Conservation (phyloP, 2,329 filamentous ascomycete species). For the Colletotrichum lini region DNA sequence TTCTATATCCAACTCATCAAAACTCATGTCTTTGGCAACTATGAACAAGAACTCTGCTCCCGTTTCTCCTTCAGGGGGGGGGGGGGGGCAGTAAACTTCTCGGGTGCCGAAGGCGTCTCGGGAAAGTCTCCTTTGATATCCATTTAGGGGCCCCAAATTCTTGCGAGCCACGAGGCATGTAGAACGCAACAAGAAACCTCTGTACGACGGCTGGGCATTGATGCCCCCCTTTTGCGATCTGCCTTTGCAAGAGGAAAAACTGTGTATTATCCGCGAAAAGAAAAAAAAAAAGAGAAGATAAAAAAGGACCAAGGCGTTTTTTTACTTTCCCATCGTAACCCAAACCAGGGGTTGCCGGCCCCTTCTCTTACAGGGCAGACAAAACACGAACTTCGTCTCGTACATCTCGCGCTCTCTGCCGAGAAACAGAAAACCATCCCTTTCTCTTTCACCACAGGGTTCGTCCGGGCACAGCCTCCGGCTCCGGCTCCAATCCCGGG, state of each 20-base stretch:
- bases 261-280: not conserved
- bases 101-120: too few species aligned
- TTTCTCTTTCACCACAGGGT: not conserved
- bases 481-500: not conserved
- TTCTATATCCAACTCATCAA: too few species aligned
- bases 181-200: not conserved
- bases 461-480: not conserved
- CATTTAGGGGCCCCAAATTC: too few species aligned
- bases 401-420: not conserved
- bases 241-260: not conserved
- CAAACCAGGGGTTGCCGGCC: not conserved
- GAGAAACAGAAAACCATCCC: too few species aligned
- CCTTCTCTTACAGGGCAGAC: not conserved
- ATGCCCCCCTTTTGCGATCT: not conserved
- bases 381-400: not conserved
- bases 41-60: too few species aligned
- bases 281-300: not conserved
- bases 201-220: not conserved
- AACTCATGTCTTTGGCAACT: too few species aligned
- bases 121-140: too few species aligned
- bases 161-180: too few species aligned
- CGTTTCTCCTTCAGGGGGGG: too few species aligned
- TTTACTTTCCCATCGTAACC: not conserved
- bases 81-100: too few species aligned
- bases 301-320: too few species aligned